Conservation (phyloP, 257 asterid genomes). For the Linaria vulgaris region DNA sequence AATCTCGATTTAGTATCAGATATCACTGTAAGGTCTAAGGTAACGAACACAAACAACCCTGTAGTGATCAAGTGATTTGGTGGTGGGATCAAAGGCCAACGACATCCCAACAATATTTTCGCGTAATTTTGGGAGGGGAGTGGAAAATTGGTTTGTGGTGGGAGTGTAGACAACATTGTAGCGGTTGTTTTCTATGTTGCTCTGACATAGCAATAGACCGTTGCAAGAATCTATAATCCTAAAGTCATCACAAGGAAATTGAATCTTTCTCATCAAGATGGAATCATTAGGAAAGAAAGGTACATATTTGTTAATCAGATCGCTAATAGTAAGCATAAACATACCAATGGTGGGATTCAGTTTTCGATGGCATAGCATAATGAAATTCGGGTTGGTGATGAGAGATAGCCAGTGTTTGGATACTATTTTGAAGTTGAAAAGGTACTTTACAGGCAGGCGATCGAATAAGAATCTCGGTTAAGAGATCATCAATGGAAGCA, state of each 20-base stretch:
- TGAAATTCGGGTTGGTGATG: too few relatives aligned
- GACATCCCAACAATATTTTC: constrained; percentile 5
- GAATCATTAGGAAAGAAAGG: too few relatives aligned
- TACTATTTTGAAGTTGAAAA: too few relatives aligned
- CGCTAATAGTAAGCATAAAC: too few relatives aligned
- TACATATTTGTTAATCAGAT: too few relatives aligned
- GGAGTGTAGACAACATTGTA: constrained; percentile 27
- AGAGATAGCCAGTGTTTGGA: too few relatives aligned
- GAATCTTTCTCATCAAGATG: too few relatives aligned
- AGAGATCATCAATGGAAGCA: too few relatives aligned
- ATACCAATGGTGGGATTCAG: too few relatives aligned
- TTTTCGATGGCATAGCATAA: too few relatives aligned
- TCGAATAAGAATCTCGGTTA: too few relatives aligned
- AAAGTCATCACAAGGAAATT: background rate
- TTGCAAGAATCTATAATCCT: constrained; percentile 38
- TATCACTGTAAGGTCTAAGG: background rate
- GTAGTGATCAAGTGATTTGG: constrained; percentile 28
- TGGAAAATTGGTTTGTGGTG: background rate
- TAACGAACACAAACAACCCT: constrained; percentile 27
- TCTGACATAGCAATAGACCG: constrained; percentile 33
- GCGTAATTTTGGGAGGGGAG: background rate
- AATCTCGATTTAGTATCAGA: constrained; percentile 27
- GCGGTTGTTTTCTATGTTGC: background rate
- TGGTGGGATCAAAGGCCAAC: constrained; percentile 37
- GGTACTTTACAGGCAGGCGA: too few relatives aligned